Conservation (phyloP, 2,329 filamentous ascomycete genomes). For the Aspergillus piperis region DNA sequence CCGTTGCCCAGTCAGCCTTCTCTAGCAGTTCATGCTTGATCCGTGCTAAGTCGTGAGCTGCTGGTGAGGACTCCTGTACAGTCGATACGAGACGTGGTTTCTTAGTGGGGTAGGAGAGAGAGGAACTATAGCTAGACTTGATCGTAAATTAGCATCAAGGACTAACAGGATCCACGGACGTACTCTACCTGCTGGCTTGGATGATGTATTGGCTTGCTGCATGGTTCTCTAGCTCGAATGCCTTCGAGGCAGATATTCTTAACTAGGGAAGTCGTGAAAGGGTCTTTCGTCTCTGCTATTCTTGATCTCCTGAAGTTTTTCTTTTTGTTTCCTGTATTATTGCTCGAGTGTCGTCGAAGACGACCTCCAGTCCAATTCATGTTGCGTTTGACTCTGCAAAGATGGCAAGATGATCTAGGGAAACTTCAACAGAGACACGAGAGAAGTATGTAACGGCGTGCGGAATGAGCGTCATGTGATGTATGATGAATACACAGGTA, state of each 20-base stretch:
- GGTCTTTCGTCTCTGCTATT: conserved; percentile 15
- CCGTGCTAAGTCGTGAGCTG: conserved; percentile 21
- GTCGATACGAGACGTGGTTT: neutral
- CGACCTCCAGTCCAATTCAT: conserved; percentile 52
- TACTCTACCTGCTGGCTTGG: neutral
- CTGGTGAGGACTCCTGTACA: neutral
- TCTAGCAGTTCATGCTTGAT: conserved; percentile 38
- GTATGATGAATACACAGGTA: neutral
- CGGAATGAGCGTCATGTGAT: neutral
- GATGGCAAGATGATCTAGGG: neutral
- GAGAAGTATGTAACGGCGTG: neutral
- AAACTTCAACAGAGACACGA: neutral
- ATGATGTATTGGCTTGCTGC: neutral
- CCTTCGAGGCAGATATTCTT: conserved; percentile 6
- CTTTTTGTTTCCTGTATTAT: conserved; percentile 33
- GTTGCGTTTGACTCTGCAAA: neutral
- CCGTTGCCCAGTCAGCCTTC: conserved; percentile 40
- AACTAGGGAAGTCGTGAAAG: conserved; percentile 18
- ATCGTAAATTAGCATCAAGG: neutral
- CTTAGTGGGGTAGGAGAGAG: neutral
- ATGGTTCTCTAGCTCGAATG: neutral
- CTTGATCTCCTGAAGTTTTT: conserved; percentile 38
- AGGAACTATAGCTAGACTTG: neutral
- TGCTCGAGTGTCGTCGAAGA: conserved; percentile 41
- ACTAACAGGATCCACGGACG: neutral